A percentile compares a stretch with the other conserved stretches of the same genome.
These are phyloP conservation scores for Euphorbia celastroides DNA, from an alignment of 441 rosid species.

Conservation along the genomic window DNA sequence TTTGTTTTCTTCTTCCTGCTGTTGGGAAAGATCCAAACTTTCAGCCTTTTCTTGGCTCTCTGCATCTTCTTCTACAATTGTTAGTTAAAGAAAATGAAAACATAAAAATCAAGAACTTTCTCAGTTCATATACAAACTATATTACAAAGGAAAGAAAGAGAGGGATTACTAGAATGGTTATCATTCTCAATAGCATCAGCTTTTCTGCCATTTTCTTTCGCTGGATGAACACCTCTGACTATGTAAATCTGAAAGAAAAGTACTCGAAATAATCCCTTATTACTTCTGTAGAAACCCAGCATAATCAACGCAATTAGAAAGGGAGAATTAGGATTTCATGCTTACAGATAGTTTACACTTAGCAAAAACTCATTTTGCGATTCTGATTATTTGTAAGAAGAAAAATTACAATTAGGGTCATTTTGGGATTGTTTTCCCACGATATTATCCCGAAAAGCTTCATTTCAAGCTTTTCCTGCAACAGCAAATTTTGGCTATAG, in stretches of 20 bases:
- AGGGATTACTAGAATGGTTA: constrained; percentile 22
- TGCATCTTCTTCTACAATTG: constrained; percentile 8
- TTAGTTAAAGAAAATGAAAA: constrained; percentile 13
- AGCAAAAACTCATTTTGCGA: neutral
- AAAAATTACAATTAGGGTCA: neutral
- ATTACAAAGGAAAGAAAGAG: neutral
- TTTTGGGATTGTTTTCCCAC: no score
- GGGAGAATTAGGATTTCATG: neutral
- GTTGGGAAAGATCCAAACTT: constrained; percentile 12
- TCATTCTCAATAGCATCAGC: constrained; percentile 25
- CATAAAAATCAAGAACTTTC: constrained; percentile 9
- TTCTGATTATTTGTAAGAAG: neutral
- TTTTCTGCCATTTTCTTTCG: constrained; percentile 14
- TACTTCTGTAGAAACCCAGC: constrained; percentile 7
- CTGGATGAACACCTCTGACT: constrained; percentile 28
- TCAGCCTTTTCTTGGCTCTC: constrained; percentile 15
- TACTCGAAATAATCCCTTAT: neutral
- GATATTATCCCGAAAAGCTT: no score
- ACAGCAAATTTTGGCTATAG: no score
- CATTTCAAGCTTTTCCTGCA: no score
- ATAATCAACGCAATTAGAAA: neutral
- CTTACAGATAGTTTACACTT: neutral
- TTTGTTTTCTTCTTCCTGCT: constrained; percentile 20
- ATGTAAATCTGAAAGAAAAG: constrained; percentile 34
- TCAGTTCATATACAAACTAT: neutral